phyloP scores from a whole-genome alignment of 257 asterid species.

The Solanum chiquidenum region DNA sequence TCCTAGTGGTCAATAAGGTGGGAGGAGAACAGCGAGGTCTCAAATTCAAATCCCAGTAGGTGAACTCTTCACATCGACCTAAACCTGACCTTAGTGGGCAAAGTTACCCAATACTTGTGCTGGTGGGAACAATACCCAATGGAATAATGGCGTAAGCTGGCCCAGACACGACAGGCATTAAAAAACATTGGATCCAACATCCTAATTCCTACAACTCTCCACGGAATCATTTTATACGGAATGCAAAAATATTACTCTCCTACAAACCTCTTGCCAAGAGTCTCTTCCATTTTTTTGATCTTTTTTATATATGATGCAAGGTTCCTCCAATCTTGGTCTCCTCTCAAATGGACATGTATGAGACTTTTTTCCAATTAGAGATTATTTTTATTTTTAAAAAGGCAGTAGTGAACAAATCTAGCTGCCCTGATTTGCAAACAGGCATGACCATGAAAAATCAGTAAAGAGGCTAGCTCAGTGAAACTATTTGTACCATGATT shows the following conservation, averaged over 20 bases:
- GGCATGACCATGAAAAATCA: background rate
- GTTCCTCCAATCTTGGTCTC: too few species aligned
- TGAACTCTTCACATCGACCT: background rate
- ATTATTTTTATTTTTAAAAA: background rate
- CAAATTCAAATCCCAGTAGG: background rate
- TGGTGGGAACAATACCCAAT: background rate
- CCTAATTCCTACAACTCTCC: background rate
- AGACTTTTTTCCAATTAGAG: background rate
- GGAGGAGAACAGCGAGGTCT: background rate
- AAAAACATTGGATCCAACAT: background rate
- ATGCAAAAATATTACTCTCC: background rate
- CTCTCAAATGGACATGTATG: too few species aligned
- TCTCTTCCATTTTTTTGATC: background rate
- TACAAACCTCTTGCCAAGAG: background rate
- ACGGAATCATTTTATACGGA: background rate
- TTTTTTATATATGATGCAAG: too few species aligned
- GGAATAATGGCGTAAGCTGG: background rate
- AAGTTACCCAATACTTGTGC: background rate
- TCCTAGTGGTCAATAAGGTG: background rate
- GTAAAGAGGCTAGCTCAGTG: background rate
- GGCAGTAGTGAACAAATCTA: background rate
- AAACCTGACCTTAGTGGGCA: background rate
- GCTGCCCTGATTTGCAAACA: background rate
- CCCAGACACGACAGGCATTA: background rate
- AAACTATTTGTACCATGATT: background rate